Conservation (phyloP, 1,139 yeast genomes). For the Geotrichum australiense region DNA sequence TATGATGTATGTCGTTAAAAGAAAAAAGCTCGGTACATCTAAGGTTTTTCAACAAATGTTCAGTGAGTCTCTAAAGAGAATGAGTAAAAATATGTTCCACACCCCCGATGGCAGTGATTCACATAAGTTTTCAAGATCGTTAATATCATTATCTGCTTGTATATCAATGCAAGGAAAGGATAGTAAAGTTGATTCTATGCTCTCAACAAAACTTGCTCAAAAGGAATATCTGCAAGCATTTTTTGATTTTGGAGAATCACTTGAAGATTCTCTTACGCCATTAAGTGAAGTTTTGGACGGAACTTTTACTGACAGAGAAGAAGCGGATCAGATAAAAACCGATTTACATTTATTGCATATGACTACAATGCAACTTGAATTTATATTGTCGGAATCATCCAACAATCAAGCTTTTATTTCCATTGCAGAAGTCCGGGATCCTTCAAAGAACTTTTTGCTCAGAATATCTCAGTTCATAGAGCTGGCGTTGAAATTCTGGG, state of each 20-base stretch:
- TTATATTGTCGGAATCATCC: slow-evolving; percentile 8
- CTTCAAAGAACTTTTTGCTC: slow-evolving; percentile 4
- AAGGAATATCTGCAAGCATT: slow-evolving; percentile 6
- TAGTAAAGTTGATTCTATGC: slow-evolving; percentile 15
- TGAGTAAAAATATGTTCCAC: slow-evolving; percentile 9
- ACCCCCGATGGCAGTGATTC: background rate
- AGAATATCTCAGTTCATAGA: slow-evolving; percentile 6
- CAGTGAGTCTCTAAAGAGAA: slow-evolving; percentile 16
- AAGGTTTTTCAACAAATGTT: slow-evolving; percentile 16
- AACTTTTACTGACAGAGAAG: slow-evolving; percentile 11
- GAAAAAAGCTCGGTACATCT: slow-evolving; percentile 12
- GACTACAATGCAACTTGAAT: slow-evolving; percentile 19
- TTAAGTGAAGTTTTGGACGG: slow-evolving; percentile 2
- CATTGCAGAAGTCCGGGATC: slow-evolving; percentile 11
- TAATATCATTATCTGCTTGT: slow-evolving; percentile 20
- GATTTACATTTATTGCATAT: slow-evolving; percentile 18
- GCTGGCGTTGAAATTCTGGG: slow-evolving; percentile 4
- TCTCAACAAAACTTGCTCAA: slow-evolving; percentile 2
- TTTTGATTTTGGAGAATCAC: slow-evolving; percentile 12
- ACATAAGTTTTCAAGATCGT: slow-evolving; percentile 17
- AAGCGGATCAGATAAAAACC: slow-evolving; percentile 6
- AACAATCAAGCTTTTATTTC: slow-evolving; percentile 3
- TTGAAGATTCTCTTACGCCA: slow-evolving; percentile 6
- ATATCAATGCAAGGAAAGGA: slow-evolving; percentile 18
- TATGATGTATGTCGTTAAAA: slow-evolving; percentile 15